A percentile compares a stretch with the other conserved stretches of the same genome.
Evolutionary conservation across 2,329 filamentous ascomycete species (phyloP).

Genomic region (Ascochyta clinopodiicola): DNA sequence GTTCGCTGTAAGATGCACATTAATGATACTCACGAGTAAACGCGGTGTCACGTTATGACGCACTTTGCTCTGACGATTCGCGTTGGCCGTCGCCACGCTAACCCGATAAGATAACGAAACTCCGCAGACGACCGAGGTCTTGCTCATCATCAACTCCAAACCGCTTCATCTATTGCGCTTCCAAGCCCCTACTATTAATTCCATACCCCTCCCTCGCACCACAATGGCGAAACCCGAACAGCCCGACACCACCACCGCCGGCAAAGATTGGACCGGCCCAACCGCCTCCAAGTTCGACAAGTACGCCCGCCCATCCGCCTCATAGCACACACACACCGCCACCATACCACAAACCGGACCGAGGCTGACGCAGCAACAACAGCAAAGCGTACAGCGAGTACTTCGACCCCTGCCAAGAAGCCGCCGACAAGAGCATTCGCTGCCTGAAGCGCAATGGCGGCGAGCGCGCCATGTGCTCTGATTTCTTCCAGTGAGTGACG

Average conservation of each 20-base stretch:
- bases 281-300: conserved; percentile 50
- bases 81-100: conserved; percentile 46
- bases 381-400: conserved; percentile 91
- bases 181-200: not conserved
- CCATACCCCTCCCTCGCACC: not conserved
- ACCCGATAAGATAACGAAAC: conserved; percentile 16
- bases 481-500: conserved; percentile 83
- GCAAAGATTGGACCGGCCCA: conserved; percentile 30
- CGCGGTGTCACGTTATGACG: conserved; percentile 16
- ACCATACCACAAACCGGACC: not conserved
- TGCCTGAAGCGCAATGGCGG: conserved; percentile 89
- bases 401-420: conserved; percentile 94
- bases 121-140: conserved; percentile 18
- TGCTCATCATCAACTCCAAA: not conserved
- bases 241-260: conserved; percentile 11
- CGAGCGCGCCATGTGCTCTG: conserved; percentile 85
- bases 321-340: not conserved
- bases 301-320: conserved; percentile 31
- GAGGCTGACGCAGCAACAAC: conserved; percentile 20
- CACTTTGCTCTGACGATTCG: not conserved
- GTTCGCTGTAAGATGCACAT: not conserved
- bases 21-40: not conserved
- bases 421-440: conserved; percentile 81
- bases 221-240: conserved; percentile 21
- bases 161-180: not conserved